phyloP scores from a whole-genome alignment of 768 basidiomycete genomes.

The Boletellus ananiceps region DNA sequence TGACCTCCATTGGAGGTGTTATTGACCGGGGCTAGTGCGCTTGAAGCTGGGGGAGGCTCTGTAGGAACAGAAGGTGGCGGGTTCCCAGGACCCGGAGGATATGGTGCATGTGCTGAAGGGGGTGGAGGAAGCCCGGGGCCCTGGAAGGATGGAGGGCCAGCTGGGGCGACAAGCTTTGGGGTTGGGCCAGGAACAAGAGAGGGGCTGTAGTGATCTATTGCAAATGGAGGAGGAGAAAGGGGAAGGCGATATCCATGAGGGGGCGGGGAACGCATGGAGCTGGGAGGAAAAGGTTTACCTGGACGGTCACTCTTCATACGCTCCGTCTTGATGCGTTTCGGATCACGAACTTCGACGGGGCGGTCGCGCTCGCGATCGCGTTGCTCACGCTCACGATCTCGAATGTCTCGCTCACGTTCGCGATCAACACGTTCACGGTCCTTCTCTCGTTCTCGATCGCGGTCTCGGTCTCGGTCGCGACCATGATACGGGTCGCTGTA shows the following conservation, averaged over 20 bases:
- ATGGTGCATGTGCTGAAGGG: slow-evolving; percentile 29
- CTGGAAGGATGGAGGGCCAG: slow-evolving; percentile 30
- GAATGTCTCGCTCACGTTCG: slow-evolving; percentile 37
- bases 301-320: slow-evolving; percentile 42
- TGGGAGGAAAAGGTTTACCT: slow-evolving; percentile 33
- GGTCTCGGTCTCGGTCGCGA: slow-evolving; percentile 36
- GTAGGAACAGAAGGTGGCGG: slow-evolving; percentile 29
- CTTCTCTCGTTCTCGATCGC: slow-evolving; percentile 39
- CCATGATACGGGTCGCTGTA: slow-evolving; percentile 37
- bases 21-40: slow-evolving; percentile 23
- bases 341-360: slow-evolving; percentile 46
- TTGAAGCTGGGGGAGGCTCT: slow-evolving; percentile 23
- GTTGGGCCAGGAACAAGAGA: slow-evolving; percentile 37
- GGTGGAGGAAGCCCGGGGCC: slow-evolving; percentile 36
- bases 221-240: slow-evolving; percentile 23
- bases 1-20: slow-evolving; percentile 27
- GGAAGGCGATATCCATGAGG: slow-evolving; percentile 31
- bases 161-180: slow-evolving; percentile 33
- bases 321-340: slow-evolving; percentile 58
- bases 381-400: slow-evolving; percentile 34
- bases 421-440: slow-evolving; percentile 38
- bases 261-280: slow-evolving; percentile 26
- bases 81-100: slow-evolving; percentile 31
- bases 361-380: slow-evolving; percentile 46
- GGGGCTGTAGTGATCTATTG: slow-evolving; percentile 33